phyloP scores from a whole-genome alignment of 805 yeast species.

The Wilhelminamyces savonicus region DNA sequence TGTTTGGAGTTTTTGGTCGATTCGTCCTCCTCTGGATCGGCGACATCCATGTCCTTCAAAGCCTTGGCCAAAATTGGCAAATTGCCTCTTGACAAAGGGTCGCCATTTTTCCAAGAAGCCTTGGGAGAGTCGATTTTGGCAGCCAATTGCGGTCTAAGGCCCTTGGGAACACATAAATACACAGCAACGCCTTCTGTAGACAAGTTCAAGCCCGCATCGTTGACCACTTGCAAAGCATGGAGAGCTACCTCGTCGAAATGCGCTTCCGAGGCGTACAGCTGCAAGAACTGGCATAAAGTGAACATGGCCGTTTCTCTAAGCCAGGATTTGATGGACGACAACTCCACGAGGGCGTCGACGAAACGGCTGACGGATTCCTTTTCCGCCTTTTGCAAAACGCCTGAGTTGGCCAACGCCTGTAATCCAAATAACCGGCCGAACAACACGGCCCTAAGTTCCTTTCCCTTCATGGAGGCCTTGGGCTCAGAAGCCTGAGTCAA shows the following conservation, averaged over 20 bases:
- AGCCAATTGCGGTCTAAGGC: constrained; percentile 9
- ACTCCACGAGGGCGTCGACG: constrained; percentile 42
- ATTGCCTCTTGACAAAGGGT: constrained; percentile 73
- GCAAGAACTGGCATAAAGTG: constrained; percentile 53
- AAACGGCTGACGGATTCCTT: constrained; percentile 32
- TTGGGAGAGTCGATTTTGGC: constrained; percentile 8
- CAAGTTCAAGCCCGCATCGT: constrained; percentile 49
- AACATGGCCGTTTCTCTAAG: constrained; percentile 74
- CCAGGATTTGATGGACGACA: constrained; percentile 72
- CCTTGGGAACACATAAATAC: constrained; percentile 46
- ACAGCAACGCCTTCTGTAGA: constrained; percentile 80
- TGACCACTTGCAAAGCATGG: constrained; percentile 36
- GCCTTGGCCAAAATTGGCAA: constrained; percentile 54
- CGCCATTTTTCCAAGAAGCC: constrained; percentile 58
- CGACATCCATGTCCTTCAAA: constrained; percentile 49
- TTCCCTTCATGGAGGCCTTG: constrained; percentile 54
- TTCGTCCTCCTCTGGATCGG: constrained; percentile 29
- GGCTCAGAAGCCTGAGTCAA: constrained; percentile 29
- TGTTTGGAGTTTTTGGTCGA: constrained; percentile 36
- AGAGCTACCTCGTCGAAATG: constrained; percentile 14
- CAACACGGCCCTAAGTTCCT: constrained; percentile 69
- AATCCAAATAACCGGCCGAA: constrained; percentile 86
- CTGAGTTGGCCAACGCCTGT: constrained; percentile 58
- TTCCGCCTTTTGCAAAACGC: constrained; percentile 12
- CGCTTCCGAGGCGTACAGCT: constrained; percentile 6